phyloP scores from a whole-genome alignment of 1,139 yeast species.

The Debaryomycetaceae sp. region DNA sequence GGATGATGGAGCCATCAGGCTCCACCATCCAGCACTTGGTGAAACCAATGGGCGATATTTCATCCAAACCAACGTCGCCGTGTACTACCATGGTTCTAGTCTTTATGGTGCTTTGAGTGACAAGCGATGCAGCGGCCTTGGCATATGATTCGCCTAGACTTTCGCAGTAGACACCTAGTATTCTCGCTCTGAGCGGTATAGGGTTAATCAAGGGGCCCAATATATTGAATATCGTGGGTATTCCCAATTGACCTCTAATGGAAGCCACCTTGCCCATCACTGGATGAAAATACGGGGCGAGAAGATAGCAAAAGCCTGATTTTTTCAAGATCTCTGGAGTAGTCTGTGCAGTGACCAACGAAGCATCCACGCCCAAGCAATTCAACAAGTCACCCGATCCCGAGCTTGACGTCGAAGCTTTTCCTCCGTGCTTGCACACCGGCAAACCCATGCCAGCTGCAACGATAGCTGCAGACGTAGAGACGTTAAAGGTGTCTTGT shows the following conservation, averaged over 20 bases:
- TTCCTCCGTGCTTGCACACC: slow-evolving; percentile 93
- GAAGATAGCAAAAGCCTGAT: slow-evolving; percentile 67
- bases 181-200: slow-evolving; percentile 74
- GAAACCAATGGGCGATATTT: slow-evolving; percentile 82
- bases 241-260: slow-evolving; percentile 72
- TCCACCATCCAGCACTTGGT: slow-evolving; percentile 78
- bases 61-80: slow-evolving; percentile 90
- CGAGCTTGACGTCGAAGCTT: slow-evolving; percentile 87
- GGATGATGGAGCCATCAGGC: slow-evolving; percentile 36
- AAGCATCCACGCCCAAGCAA: slow-evolving; percentile 72
- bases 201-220: slow-evolving; percentile 94
- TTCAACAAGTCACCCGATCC: slow-evolving; percentile 90
- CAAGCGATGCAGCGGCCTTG: slow-evolving; percentile 62
- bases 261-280: slow-evolving; percentile 83
- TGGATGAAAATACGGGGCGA: slow-evolving; percentile 95
- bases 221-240: slow-evolving; percentile 91
- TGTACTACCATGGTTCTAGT: slow-evolving; percentile 79
- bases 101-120: slow-evolving; percentile 39
- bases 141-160: slow-evolving; percentile 81
- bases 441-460: slow-evolving; percentile 86
- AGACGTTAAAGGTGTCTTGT: slow-evolving; percentile 92
- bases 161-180: slow-evolving; percentile 85
- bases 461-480: slow-evolving; percentile 91
- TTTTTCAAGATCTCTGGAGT: slow-evolving; percentile 60
- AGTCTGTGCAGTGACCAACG: slow-evolving; percentile 60